phyloP scores from a whole-genome alignment of 768 basidiomycete genomes.

The Cantharellus anzutake region DNA sequence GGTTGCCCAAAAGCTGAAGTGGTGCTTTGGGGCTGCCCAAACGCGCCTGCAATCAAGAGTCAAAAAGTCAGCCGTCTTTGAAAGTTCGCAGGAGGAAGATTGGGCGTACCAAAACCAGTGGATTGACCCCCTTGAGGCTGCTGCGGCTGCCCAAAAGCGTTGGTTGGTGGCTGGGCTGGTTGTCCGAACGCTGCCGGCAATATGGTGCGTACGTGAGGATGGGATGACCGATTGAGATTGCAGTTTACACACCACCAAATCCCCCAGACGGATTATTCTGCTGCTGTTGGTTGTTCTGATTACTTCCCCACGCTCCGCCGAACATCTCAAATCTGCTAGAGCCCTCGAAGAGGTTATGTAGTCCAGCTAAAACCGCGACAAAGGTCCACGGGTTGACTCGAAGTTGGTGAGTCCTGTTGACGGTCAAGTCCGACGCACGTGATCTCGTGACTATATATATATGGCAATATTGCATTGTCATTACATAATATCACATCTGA shows the following conservation, averaged over 20 bases:
- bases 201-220: not conserved
- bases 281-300: conserved; percentile 37
- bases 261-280: conserved; percentile 26
- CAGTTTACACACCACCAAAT: not conserved
- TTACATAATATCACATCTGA: no score
- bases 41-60: conserved; percentile 17
- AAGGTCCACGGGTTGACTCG: no score
- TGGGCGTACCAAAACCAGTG: conserved; percentile 9
- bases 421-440: no score
- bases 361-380: no score
- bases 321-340: conserved; percentile 10
- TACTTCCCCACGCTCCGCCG: conserved; percentile 14
- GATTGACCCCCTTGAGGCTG: conserved; percentile 6
- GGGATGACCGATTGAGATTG: not conserved
- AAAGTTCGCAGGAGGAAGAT: not conserved
- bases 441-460: no score
- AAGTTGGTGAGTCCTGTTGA: no score
- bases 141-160: conserved; percentile 37
- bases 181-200: conserved; percentile 43
- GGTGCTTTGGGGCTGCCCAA: conserved; percentile 12
- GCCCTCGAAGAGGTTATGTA: no score
- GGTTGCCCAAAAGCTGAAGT: conserved; percentile 20
- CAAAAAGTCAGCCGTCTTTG: conserved; percentile 1
- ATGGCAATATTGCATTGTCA: no score
- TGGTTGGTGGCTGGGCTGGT: conserved; percentile 17